These are phyloP conservation scores for Anethum foeniculum DNA, from an alignment of 140 eudicot species.

Conservation along the genomic window DNA sequence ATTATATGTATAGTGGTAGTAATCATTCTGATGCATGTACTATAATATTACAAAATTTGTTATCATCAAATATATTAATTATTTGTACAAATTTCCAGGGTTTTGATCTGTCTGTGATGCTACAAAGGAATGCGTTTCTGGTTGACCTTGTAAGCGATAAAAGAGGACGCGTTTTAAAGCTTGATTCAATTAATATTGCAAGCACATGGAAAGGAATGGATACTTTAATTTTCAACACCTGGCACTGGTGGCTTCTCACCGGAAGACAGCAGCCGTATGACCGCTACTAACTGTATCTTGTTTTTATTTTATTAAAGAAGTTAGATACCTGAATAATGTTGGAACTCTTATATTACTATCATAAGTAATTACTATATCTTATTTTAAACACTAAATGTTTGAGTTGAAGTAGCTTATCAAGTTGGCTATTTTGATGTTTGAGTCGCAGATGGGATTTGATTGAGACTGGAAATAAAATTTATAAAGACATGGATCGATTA, in stretches of 20 bases:
- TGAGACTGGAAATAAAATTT: slow-evolving; percentile 6
- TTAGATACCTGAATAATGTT: too few relatives aligned
- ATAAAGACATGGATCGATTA: slow-evolving; percentile 8
- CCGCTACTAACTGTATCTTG: neutral
- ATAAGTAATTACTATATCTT: too few relatives aligned
- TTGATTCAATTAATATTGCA: slow-evolving; percentile 15
- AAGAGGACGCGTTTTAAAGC: slow-evolving; percentile 23
- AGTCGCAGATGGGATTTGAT: slow-evolving; percentile 20
- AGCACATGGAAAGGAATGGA: slow-evolving; percentile 22
- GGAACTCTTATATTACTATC: neutral
- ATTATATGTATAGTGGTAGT: too few relatives aligned
- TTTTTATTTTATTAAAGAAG: too few relatives aligned
- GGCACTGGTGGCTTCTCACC: slow-evolving; percentile 31
- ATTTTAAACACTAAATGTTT: too few relatives aligned
- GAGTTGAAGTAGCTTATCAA: too few relatives aligned
- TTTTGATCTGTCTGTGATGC: slow-evolving; percentile 14
- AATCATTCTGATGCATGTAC: too few relatives aligned
- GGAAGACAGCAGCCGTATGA: slow-evolving; percentile 19
- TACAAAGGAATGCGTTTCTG: slow-evolving; percentile 7
- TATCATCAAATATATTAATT: neutral
- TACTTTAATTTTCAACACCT: slow-evolving; percentile 23
- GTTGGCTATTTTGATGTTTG: neutral
- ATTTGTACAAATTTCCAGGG: slow-evolving; percentile 8
- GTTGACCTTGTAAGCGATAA: slow-evolving; percentile 20
- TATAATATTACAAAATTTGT: neutral